These are phyloP conservation scores for Pleurotus cornucopiae DNA, from an alignment of 768 basidiomycete species.

Conservation along the genomic window DNA sequence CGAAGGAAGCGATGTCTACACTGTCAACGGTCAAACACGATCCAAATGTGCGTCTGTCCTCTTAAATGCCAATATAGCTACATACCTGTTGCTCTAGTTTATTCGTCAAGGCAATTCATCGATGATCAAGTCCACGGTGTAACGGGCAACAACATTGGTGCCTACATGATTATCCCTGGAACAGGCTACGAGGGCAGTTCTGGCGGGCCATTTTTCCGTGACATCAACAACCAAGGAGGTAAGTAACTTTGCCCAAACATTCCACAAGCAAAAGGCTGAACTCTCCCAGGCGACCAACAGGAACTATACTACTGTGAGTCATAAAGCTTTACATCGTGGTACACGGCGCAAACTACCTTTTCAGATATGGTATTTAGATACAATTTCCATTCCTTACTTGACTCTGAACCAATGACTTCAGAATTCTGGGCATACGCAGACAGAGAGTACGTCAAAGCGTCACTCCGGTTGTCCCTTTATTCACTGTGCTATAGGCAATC, in stretches of 20 bases:
- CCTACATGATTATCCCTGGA: slow-evolving; percentile 28
- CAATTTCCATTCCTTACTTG: not conserved
- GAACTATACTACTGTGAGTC: slow-evolving; percentile 32
- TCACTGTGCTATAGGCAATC: slow-evolving; percentile 15
- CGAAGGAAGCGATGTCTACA: slow-evolving; percentile 32
- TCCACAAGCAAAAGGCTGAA: not conserved
- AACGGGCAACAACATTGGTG: slow-evolving; percentile 24
- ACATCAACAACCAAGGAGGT: slow-evolving; percentile 33
- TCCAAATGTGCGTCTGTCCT: slow-evolving; percentile 19
- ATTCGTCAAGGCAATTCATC: slow-evolving; percentile 30
- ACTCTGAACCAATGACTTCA: not conserved
- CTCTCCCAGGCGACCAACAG: slow-evolving; percentile 22
- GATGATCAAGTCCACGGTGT: slow-evolving; percentile 30
- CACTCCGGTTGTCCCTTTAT: not conserved
- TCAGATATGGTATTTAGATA: slow-evolving; percentile 16
- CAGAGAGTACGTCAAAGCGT: slow-evolving; percentile 22
- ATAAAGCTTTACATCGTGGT: not conserved
- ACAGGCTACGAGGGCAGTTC: slow-evolving; percentile 27
- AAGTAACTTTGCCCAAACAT: slow-evolving; percentile 3
- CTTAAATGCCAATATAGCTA: no score
- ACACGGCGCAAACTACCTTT: slow-evolving; percentile 1
- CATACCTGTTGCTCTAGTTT: slow-evolving; percentile 12
- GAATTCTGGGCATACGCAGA: slow-evolving; percentile 35
- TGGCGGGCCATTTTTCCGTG: slow-evolving; percentile 29
- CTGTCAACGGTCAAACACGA: slow-evolving; percentile 24